Evolutionary conservation across 2,329 filamentous ascomycete species (phyloP).

Genomic region (Venturiaceae sp.): DNA sequence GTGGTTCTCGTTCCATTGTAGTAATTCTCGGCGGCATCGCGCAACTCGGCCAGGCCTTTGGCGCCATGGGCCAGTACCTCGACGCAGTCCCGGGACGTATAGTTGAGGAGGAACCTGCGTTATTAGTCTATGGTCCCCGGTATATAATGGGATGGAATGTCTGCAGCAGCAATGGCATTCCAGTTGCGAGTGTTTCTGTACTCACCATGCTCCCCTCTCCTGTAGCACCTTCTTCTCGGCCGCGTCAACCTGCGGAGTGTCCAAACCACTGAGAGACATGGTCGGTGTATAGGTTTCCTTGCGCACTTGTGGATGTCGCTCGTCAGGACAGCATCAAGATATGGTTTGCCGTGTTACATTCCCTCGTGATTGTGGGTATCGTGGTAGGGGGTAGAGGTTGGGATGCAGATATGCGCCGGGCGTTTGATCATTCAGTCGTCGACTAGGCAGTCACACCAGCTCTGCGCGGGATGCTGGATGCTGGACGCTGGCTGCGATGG

Average conservation of each 20-base stretch:
- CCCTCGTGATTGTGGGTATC: not conserved
- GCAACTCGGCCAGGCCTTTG: constrained; percentile 76
- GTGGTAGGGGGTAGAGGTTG: not conserved
- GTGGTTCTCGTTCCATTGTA: constrained; percentile 25
- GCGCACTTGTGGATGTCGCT: not conserved
- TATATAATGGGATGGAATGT: constrained; percentile 10
- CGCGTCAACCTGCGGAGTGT: constrained; percentile 69
- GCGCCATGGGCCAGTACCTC: constrained; percentile 66
- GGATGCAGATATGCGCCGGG: not conserved
- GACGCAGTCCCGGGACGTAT: constrained; percentile 79
- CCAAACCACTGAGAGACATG: constrained; percentile 96
- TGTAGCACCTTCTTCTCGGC: constrained; percentile 70
- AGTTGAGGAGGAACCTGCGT: constrained; percentile 85
- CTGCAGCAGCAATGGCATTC: not conserved
- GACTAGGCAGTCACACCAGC: not conserved
- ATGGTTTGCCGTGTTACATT: not conserved
- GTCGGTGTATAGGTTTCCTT: not conserved
- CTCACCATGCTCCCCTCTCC: constrained; percentile 92
- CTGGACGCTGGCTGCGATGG: not conserved
- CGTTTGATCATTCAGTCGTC: not conserved
- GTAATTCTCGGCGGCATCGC: constrained; percentile 67
- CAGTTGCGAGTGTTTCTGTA: constrained; percentile 13
- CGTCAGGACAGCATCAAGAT: not conserved
- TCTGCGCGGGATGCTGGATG: no score
- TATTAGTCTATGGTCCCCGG: constrained; percentile 8